phyloP scores from a whole-genome alignment of 768 basidiomycete genomes.

The Pilatotrama ljubarskyi region DNA sequence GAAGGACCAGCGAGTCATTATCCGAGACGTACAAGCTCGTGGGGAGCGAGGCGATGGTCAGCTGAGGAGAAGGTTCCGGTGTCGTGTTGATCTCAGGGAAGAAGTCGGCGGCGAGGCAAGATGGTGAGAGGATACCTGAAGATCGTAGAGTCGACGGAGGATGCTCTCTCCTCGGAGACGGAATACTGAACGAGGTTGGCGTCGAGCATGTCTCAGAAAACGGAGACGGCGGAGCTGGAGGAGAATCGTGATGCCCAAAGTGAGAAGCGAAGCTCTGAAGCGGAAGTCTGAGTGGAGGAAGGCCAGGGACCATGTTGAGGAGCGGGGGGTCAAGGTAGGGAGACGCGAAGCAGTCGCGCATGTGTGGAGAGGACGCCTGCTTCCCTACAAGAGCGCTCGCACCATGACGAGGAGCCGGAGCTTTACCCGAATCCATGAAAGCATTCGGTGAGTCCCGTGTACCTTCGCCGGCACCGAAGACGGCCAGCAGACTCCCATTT shows the following conservation, averaged over 20 bases:
- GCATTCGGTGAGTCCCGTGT: background rate
- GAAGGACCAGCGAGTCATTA: conserved; percentile 28
- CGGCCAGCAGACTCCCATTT: background rate
- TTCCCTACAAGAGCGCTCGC: background rate
- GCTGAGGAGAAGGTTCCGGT: background rate
- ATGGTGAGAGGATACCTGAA: background rate
- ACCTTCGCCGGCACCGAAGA: background rate
- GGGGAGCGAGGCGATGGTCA: conserved; percentile 2
- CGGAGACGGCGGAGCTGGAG: conserved; percentile 12
- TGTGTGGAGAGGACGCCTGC: background rate
- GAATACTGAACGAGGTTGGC: background rate
- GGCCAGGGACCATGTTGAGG: conserved; percentile 14
- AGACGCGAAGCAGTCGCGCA: conserved; percentile 4
- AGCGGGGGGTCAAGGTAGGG: conserved; percentile 18
- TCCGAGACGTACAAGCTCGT: conserved; percentile 6
- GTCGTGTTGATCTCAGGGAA: conserved; percentile 2
- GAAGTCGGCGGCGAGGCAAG: background rate
- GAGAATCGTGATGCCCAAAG: conserved; percentile 7
- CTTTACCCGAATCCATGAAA: background rate
- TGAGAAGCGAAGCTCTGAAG: conserved; percentile 3
- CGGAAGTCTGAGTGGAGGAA: conserved; percentile 22
- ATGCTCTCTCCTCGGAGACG: background rate
- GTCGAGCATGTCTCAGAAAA: conserved; percentile 1
- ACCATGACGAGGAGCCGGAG: background rate
- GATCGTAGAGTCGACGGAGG: background rate